Evolutionary conservation across 2,329 filamentous ascomycete genomes (phyloP), one percentile per base, ranked within the genome.

Genomic region (Colletotrichum zoysiae): DNA sequence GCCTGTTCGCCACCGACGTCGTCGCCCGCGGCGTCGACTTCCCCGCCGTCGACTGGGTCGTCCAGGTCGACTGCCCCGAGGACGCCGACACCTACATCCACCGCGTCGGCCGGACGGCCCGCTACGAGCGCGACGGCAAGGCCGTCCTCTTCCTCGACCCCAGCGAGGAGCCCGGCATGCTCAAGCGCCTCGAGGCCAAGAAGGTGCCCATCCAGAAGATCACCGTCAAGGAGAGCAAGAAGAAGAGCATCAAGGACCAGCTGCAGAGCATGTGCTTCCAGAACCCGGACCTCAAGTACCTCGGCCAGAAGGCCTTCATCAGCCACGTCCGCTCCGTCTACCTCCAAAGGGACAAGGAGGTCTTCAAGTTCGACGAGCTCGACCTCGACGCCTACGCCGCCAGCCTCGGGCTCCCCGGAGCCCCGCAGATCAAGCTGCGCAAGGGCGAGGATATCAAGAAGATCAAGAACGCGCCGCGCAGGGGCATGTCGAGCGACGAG

Each of bases 41-140:
- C 79, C 96, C 96, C 0, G 92, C 95, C 3, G 96, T 99, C 0
- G 96, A 99, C 80, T 99, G 96, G 93, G 96, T 99, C 6, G 94
- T 99, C n/a, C 96, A 99, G 79, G 88, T 94, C n/a, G 96, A 99
- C 80, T 97, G 94, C 75, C 96, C 96, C 0, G 96, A 99, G 81
- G 95, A 99, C 80, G 93, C 93, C 5, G 96, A 98, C 78, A 99
- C 96, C 0, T 99, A 99, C 78, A 98, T 99, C 76, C 96, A 99
- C 82, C 91, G 96, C 71, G 95, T 98, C 5, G 96, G 96, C 1
- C 90, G 96, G 40, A 98, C 96, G 23, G 96, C 96, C n/a, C 90
- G 95, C 30, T 98, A 97, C 80, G 92, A 98, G 77, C 92, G 93
- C 74, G 90, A 94, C 65, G 96, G 96, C 9, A 90, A 92, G 50